phyloP scores from a whole-genome alignment of 1,284 basidiomycete genomes.

The Pseudozyma hubeiensis region DNA sequence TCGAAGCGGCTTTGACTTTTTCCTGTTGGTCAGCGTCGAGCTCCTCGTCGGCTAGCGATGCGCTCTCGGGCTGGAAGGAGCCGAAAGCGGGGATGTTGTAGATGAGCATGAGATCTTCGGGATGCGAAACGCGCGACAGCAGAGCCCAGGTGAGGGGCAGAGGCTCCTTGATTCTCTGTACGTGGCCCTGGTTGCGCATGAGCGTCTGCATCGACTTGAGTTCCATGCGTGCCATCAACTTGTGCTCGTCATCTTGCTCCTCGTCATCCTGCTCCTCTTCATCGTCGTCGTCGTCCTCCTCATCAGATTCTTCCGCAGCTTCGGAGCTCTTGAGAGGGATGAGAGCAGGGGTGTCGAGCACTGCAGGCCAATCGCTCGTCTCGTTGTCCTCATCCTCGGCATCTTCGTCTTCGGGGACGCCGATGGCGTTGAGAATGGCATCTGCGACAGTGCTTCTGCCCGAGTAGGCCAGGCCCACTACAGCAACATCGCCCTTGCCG shows the following conservation, averaged over 20 bases:
- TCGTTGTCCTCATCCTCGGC: constrained; percentile 39
- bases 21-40: constrained; percentile 42
- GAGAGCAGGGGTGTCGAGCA: constrained; percentile 62
- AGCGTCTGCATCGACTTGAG: constrained; percentile 57
- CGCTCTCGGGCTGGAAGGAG: constrained; percentile 49
- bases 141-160: constrained; percentile 57
- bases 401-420: constrained; percentile 37
- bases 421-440: constrained; percentile 53
- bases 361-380: constrained; percentile 46
- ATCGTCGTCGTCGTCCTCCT: constrained; percentile 23
- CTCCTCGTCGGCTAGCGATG: constrained; percentile 48
- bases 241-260: constrained; percentile 45
- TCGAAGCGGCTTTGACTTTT: constrained; percentile 31
- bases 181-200: constrained; percentile 63
- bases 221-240: constrained; percentile 40
- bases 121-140: constrained; percentile 55
- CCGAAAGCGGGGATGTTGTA: constrained; percentile 65
- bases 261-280: constrained; percentile 34
- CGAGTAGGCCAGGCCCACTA: constrained; percentile 57
- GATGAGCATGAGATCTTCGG: constrained; percentile 63
- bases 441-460: constrained; percentile 56
- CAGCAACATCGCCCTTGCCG: constrained; percentile 44
- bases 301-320: constrained; percentile 23
- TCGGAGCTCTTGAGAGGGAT: constrained; percentile 41
- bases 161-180: constrained; percentile 65